phyloP scores from a whole-genome alignment of 352 stramenopile species.

The Phytophthora syringae region DNA sequence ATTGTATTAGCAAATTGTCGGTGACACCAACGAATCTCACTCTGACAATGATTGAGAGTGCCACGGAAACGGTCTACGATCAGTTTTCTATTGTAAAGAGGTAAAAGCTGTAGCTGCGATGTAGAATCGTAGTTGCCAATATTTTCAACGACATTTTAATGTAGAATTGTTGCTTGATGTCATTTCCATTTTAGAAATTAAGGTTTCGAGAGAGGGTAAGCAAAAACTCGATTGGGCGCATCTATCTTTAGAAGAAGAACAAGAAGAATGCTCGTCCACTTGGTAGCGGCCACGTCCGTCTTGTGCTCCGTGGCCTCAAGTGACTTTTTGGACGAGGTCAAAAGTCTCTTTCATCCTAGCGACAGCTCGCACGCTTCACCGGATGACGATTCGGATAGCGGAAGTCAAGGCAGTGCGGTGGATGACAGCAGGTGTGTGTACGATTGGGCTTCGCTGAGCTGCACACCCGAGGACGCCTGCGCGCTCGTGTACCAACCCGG shows the following conservation, averaged over 20 bases:
- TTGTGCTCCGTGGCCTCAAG: constrained; percentile 1
- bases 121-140: too few species aligned
- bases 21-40: constrained; percentile 42
- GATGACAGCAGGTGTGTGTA: constrained; percentile 45
- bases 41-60: constrained; percentile 38
- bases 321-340: constrained; percentile 22
- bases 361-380: not conserved
- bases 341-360: constrained; percentile 8
- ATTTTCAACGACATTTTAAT: too few species aligned
- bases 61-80: constrained; percentile 31
- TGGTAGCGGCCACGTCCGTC: not conserved
- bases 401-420: constrained; percentile 6
- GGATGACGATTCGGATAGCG: not conserved
- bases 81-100: constrained; percentile 50
- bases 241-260: too few species aligned
- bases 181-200: too few species aligned
- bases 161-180: too few species aligned
- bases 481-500: constrained; percentile 44
- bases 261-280: constrained; percentile 5
- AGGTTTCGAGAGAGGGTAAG: too few species aligned
- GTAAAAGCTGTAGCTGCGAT: not conserved
- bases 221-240: too few species aligned
- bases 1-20: constrained; percentile 37
- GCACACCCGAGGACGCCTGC: constrained; percentile 33
- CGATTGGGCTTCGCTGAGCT: constrained; percentile 30